Evolutionary conservation across 2,329 filamentous ascomycete species (phyloP).

Genomic region (Diaporthe capsici): DNA sequence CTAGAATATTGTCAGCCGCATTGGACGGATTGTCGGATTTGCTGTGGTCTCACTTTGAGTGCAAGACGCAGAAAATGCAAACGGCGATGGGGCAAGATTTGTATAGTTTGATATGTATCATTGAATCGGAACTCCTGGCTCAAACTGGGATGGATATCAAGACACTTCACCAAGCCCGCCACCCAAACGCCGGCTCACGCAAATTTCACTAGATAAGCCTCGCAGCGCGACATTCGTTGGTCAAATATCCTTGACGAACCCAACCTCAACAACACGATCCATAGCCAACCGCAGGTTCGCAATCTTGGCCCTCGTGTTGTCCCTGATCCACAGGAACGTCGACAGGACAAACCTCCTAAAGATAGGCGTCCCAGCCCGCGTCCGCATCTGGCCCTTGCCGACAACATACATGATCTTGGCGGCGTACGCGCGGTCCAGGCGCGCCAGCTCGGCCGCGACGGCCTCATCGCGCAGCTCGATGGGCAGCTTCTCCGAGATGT

Average conservation of each 20-base stretch:
- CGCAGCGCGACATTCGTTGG: not conserved
- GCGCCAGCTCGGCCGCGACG: constrained; percentile 56
- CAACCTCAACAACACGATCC: constrained; percentile 75
- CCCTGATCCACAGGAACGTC: constrained; percentile 73
- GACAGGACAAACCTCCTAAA: constrained; percentile 62
- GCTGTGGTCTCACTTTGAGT: no score
- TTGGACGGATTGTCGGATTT: no score
- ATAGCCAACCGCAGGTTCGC: constrained; percentile 70
- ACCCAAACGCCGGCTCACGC: not conserved
- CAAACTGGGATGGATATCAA: not conserved
- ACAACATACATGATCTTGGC: constrained; percentile 67
- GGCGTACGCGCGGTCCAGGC: constrained; percentile 59
- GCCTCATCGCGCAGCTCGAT: constrained; percentile 49
- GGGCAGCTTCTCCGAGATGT: constrained; percentile 36
- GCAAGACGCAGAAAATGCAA: no score
- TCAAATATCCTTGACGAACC: constrained; percentile 76
- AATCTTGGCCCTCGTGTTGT: constrained; percentile 75
- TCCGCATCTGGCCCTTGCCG: constrained; percentile 73
- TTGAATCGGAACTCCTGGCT: not conserved
- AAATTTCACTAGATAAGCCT: not conserved
- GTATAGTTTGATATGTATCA: no score
- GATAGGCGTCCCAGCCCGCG: constrained; percentile 57
- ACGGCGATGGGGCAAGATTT: no score
- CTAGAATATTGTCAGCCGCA: no score
- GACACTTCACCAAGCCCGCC: not conserved